A percentile compares a stretch with the other conserved stretches of the same genome.
These are phyloP conservation scores for Termitomyces sp. DNA, from an alignment of 768 basidiomycete species.

Conservation along the genomic window DNA sequence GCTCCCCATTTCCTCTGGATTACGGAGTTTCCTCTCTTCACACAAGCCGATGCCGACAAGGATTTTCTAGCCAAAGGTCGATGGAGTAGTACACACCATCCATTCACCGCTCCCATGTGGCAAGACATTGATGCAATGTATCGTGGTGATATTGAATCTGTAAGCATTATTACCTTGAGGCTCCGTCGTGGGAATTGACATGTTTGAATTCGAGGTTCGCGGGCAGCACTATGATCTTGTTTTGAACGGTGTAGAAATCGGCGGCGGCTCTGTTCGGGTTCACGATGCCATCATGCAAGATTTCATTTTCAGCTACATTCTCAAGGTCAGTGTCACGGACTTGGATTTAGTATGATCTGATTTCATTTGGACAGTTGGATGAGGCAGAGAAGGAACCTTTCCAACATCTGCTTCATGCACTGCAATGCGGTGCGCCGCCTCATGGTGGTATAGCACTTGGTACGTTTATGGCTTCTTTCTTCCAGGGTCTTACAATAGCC, in stretches of 20 bases:
- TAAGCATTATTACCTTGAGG: constrained; percentile 24
- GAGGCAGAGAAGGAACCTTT: constrained; percentile 74
- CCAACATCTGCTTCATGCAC: constrained; percentile 80
- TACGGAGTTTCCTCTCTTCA: constrained; percentile 92
- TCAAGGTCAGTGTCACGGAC: constrained; percentile 52
- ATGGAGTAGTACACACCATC: constrained; percentile 93
- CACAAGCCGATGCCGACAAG: constrained; percentile 84
- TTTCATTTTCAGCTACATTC: constrained; percentile 67
- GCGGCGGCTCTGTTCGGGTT: constrained; percentile 89
- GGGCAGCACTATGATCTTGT: constrained; percentile 98
- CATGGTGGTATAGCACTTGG: constrained; percentile 95
- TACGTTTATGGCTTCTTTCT: constrained; percentile 29
- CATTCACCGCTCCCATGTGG: constrained; percentile 94
- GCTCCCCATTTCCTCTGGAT: constrained; percentile 90
- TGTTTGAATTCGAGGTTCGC: constrained; percentile 53
- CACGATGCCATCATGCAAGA: constrained; percentile 90
- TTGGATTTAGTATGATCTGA: background rate
- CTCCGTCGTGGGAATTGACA: background rate
- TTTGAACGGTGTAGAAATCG: constrained; percentile 90
- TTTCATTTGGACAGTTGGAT: constrained; percentile 49
- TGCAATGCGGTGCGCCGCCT: constrained; percentile 89
- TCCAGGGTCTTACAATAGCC: background rate
- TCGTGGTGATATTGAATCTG: constrained; percentile 58
- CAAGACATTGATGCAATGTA: constrained; percentile 81
- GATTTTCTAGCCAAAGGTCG: constrained; percentile 80